A percentile compares a stretch with the other conserved stretches of the same genome.
phyloP scores from a whole-genome alignment of 148 eudicot species.

The Pouteria glomerata region DNA sequence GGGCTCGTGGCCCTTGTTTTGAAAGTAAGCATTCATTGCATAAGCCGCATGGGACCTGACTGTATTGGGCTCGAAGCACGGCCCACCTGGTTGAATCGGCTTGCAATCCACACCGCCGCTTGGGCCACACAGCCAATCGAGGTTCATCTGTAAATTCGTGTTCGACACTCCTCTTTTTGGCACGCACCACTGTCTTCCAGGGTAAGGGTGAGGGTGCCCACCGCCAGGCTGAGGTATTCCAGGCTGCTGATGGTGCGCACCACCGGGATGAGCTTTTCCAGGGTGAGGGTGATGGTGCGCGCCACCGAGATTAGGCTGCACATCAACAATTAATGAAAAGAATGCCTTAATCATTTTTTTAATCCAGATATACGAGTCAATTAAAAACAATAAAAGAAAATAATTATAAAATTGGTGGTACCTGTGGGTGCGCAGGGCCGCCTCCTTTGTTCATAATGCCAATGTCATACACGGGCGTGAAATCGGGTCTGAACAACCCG shows the following conservation, averaged over 20 bases:
- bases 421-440: too few species aligned
- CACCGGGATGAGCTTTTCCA: too few species aligned
- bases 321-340: too few species aligned
- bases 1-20: slow-evolving; percentile 26
- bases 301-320: too few species aligned
- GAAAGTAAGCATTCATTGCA: slow-evolving; percentile 42
- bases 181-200: slow-evolving; percentile 39
- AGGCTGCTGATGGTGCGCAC: too few species aligned
- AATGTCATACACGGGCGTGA: slow-evolving; percentile 59
- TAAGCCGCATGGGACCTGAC: slow-evolving; percentile 37
- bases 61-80: slow-evolving; percentile 38
- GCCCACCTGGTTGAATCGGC: slow-evolving; percentile 31
- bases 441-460: slow-evolving; percentile 71
- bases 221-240: too few species aligned
- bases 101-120: slow-evolving; percentile 40
- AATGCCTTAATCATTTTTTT: too few species aligned
- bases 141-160: slow-evolving; percentile 20
- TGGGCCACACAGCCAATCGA: slow-evolving; percentile 40
- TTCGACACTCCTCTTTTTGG: slow-evolving; percentile 29
- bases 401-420: too few species aligned
- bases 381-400: too few species aligned
- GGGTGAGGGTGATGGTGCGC: too few species aligned
- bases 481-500: slow-evolving; percentile 70
- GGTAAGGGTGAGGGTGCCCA: too few species aligned
- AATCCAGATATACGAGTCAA: too few species aligned